Evolutionary conservation across 495 filamentous ascomycete genomes (phyloP).

Genomic region (Clohesyomyces aquaticus): DNA sequence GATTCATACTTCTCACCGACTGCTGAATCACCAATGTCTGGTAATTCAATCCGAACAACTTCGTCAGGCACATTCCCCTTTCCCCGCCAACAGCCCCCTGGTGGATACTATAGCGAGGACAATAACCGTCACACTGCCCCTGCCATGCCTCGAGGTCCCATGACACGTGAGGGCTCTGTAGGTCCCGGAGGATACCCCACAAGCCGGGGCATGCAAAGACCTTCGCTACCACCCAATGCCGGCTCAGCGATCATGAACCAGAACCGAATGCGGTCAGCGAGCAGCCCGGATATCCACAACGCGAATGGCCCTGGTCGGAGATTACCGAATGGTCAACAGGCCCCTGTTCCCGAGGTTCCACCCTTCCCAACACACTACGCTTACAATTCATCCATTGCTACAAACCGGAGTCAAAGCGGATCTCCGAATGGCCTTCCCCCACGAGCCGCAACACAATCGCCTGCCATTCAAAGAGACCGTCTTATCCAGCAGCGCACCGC

Average conservation of each 20-base stretch:
- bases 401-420: constrained; percentile 70
- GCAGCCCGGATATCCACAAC: constrained; percentile 69
- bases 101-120: constrained; percentile 67
- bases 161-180: constrained; percentile 77
- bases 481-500: constrained; percentile 37
- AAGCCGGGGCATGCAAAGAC: constrained; percentile 70
- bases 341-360: constrained; percentile 69
- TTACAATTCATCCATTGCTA: constrained; percentile 59
- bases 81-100: constrained; percentile 68
- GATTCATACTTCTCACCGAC: constrained; percentile 92
- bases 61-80: constrained; percentile 76
- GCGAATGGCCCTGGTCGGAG: constrained; percentile 52
- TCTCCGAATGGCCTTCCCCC: constrained; percentile 62
- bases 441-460: constrained; percentile 53
- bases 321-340: constrained; percentile 61
- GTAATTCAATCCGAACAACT: constrained; percentile 64
- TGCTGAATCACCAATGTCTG: constrained; percentile 79
- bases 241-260: constrained; percentile 58
- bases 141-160: constrained; percentile 69
- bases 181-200: constrained; percentile 59
- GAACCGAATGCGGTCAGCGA: constrained; percentile 66
- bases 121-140: constrained; percentile 84
- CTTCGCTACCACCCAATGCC: constrained; percentile 78
- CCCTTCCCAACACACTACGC: constrained; percentile 66
- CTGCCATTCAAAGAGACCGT: constrained; percentile 45